phyloP scores from a whole-genome alignment of 768 basidiomycete species.

The Lactarius sp. region DNA sequence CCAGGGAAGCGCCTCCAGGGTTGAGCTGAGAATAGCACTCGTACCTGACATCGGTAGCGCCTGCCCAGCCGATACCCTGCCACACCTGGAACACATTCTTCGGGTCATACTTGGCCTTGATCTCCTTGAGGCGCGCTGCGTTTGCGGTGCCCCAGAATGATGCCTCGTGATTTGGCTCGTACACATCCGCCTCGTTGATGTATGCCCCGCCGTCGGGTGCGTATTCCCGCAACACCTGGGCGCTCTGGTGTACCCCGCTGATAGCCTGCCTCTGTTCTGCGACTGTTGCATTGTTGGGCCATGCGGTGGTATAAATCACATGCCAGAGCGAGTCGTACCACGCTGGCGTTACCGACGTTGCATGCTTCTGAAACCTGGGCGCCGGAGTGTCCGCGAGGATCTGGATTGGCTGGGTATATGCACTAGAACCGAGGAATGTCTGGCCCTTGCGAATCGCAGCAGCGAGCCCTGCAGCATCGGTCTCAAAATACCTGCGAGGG shows the following conservation, averaged over 20 bases:
- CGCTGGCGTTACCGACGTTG: conserved; percentile 3
- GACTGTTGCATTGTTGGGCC: background rate
- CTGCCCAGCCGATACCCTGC: conserved; percentile 18
- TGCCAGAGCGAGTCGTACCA: conserved; percentile 15
- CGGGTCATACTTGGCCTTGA: conserved; percentile 25
- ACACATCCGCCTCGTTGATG: conserved; percentile 26
- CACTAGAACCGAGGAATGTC: background rate
- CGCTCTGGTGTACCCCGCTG: conserved; percentile 1
- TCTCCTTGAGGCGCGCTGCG: conserved; percentile 19
- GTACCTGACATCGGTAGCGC: background rate
- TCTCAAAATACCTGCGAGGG: background rate
- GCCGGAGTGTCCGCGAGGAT: background rate
- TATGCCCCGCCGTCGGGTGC: conserved; percentile 23
- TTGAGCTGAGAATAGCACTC: background rate
- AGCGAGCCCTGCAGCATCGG: background rate
- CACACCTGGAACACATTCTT: conserved; percentile 16
- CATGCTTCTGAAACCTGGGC: background rate
- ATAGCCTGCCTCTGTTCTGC: conserved; percentile 3
- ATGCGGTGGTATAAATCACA: conserved; percentile 4
- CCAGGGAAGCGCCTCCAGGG: background rate
- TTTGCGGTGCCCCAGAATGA: conserved; percentile 22
- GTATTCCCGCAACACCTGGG: background rate
- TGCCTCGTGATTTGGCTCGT: conserved; percentile 13
- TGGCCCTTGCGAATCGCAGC: background rate
- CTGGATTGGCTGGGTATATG: background rate